Conservation (phyloP, 2,329 filamentous ascomycete species). For the Diplodia scrobiculata region DNA sequence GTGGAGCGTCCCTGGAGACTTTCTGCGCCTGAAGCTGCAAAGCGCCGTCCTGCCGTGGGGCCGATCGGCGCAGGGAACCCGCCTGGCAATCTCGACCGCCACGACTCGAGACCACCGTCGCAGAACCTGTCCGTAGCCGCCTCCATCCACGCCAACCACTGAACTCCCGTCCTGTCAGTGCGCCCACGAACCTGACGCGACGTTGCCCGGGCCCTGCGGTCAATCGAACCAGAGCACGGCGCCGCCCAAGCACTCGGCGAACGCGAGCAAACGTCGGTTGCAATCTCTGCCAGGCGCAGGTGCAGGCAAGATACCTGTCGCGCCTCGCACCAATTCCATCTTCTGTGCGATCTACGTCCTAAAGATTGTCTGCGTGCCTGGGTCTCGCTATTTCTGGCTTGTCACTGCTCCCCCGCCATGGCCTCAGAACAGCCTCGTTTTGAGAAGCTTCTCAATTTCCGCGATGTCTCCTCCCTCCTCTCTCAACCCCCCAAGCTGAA, state of each 20-base stretch:
- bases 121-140: background rate
- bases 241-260: background rate
- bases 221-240: background rate
- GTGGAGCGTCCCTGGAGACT: background rate
- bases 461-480: slow-evolving; percentile 35
- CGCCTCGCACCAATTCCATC: background rate
- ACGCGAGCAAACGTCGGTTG: background rate
- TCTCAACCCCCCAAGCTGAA: slow-evolving; percentile 31
- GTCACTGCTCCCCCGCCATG: slow-evolving; percentile 1
- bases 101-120: background rate
- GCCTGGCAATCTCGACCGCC: slow-evolving; percentile 12
- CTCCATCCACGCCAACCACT: background rate
- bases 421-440: slow-evolving; percentile 29
- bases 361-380: background rate
- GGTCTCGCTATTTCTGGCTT: background rate
- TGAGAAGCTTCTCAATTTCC: slow-evolving; percentile 43
- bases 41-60: background rate
- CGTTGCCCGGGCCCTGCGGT: background rate
- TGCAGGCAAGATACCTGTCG: background rate
- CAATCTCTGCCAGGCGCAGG: background rate
- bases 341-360: background rate
- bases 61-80: slow-evolving; percentile 13
- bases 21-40: background rate
- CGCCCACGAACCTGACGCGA: background rate
- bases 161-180: background rate